Base-by-base conservation (phyloP, 441 rosid species). In the Populus hybrid region DNA sequence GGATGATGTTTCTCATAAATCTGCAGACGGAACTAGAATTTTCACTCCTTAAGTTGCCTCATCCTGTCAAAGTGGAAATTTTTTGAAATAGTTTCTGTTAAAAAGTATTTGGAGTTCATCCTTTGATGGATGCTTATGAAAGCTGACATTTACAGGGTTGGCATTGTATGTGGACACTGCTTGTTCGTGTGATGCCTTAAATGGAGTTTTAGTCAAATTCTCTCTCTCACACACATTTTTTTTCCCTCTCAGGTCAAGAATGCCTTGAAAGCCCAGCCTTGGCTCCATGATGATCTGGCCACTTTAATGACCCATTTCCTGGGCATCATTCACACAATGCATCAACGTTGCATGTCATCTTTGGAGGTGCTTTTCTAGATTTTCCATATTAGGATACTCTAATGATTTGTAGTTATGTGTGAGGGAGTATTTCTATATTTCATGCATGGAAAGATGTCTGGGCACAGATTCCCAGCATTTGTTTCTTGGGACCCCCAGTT, bases 311-410 rank as follows among this genome's bases (percentile, higher is more conserved):
- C 92, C 76, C 98, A 88, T 80, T 91, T 92, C 87, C 81, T 96
- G 86, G 86, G 87, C 73, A 91, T 96, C 40, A 77, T 96, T 80
- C 90, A 88, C 82, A 96, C 97, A 77, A 94, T 94, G 99, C 86
- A 91, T 83, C 86, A 85, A 67, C 94, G 98, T n/a, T 94, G 97
- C 86, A 84, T 86, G 78, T 66, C 94, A 81, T 90, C 95, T 36
- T 82, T 96, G 82, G 94, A 94, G 99, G 99, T 96, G 84, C 68
- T 59, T 67, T 76, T 64, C 78, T 63, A 45, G 6, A 45, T 18
- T 45, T 45, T 45, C 53, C 18, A 45, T 45, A 12, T 45, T 45
- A 45, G 53, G 53, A 12, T 45, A 45, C 18, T 45, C 53, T 12
- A 45, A 45, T 45, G 53, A 4, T 12, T 45, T 80, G 28, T 40